Evolutionary conservation across 208 protist genomes (phyloP).

Genomic region (Acanthamoeba healyi): DNA sequence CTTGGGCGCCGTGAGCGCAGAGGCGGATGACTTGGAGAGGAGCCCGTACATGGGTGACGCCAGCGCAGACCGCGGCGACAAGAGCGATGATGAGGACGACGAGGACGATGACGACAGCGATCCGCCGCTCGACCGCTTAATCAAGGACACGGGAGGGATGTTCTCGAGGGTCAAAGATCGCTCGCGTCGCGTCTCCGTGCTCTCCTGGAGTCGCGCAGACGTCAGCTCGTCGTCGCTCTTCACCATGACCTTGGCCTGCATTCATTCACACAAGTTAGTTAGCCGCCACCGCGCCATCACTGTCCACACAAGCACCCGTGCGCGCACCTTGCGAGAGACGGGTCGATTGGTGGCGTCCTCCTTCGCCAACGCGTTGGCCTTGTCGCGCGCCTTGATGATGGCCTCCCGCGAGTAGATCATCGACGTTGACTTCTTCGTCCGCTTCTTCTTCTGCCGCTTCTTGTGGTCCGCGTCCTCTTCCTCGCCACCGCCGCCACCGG

Average conservation of each 20-base stretch:
- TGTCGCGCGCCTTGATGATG: neutral
- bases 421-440: neutral
- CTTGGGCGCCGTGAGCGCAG: neutral
- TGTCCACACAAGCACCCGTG: neutral
- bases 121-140: neutral
- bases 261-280: neutral
- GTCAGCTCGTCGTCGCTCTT: constrained; percentile 32
- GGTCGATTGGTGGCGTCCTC: neutral
- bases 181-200: neutral
- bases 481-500: neutral
- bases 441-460: neutral
- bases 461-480: neutral
- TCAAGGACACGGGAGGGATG: neutral
- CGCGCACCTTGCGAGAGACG: neutral
- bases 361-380: neutral
- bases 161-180: constrained; percentile 21
- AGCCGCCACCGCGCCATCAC: neutral
- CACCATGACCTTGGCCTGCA: neutral
- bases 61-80: neutral
- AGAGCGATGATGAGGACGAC: neutral
- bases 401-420: constrained; percentile 39
- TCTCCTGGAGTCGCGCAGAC: neutral
- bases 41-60: neutral
- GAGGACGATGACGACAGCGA: neutral
- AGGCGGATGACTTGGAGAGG: constrained; percentile 11